Evolutionary conservation across 176 grass and related monocot species (phyloP), one percentile per base, ranked within the genome.

Genomic region (Aechmea fasciata): DNA sequence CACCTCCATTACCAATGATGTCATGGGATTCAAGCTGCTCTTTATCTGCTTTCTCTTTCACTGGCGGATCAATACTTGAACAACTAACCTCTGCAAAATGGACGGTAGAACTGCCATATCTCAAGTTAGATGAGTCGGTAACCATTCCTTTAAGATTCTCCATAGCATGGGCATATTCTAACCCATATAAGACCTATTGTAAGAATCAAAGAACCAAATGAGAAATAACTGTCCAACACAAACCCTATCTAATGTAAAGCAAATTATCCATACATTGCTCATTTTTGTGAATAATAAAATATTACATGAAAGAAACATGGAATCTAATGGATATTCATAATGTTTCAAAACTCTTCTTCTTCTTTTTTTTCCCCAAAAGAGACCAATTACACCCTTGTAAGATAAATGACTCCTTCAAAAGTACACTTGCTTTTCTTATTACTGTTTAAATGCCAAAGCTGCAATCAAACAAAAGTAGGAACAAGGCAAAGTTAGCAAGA

Each of bases 111-210:
- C 74, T 79, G 41, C 22, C 2, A 70, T 70, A 69, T 55, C 66
- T 52, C 68, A 77, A 87, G 67, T 69, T 57, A 29, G 52, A 79
- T 57, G 75, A 81, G 63, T 84, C 78, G n/a, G 41, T 13, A 26
- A 87, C 26, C 47, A 49, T 47, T 72, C 1, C 57, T 87, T 79
- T 87, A 54, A 97, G 81, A 69, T 90, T 72, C 67, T 67, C 49
- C 76, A 97, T 50, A 24, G 86, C 84, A 82, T 90, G 78, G 49
- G 81, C 81, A 70, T 87, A 97, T 75, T 97, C 89, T 67, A 97
- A 70, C 52, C 86, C 93, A 76, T 89, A 97, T 69, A 97, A 75
- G 63, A 92, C 86, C 93, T 97, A 67, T 51, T 55, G 57, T 41
- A 85, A 63, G 8, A 77, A 52, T 11, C 20, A 17, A 50, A 72